Base-by-base conservation (phyloP, 257 asterid species). In the Salvia miltiorrhiza region DNA sequence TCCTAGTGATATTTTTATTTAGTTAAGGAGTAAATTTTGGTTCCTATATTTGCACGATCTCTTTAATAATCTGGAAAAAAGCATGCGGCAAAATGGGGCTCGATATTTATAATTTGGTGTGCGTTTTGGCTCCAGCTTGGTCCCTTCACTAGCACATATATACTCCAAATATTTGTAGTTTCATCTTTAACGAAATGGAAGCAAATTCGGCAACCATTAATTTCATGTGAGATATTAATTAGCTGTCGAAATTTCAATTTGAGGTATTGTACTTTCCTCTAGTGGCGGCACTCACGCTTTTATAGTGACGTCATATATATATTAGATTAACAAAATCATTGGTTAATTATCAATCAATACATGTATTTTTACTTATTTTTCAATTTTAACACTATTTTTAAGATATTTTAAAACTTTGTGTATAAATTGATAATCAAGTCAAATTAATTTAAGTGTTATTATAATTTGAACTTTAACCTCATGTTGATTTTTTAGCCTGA, bases 101-200 rank as follows among this genome's bases (percentile, higher is more conserved):
- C 52, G 32, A 53, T 33, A 45, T 7, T 23, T 47, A 45, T 44
- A 17, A 21, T 28, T 48, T 48, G 21, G 43, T 49, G 53, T 10
- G 63, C 67, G 70, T 63, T 35, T 61, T 50, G 6, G 23, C 40
- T 40, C 13, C 7, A 44, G 17, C 14, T 59, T 54, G 77, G 72
- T 73, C 72, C 72, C 65, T 33, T 33, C 7, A 24, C 67, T 73
- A 55, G 5, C 6, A 8, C n/a, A n/a, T n/a, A n/a, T n/a, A n/a
- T 20, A 63, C 9, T 71, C 62, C 61, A 35, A 7, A 5, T 19
- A 14, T 17, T 11, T 9, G 11, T 30, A 20, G 9, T 64, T 26
- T 62, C 5, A 14, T n/a, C 7, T 32, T 13, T n/a, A 14, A n/a
- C 21, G n/a, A 21, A 30, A 62, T 35, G 16, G 9, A 11, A 11